Evolutionary conservation across 495 filamentous ascomycete genomes (phyloP), one percentile per base, ranked within the genome.

Genomic region (Penicillium paradoxum): DNA sequence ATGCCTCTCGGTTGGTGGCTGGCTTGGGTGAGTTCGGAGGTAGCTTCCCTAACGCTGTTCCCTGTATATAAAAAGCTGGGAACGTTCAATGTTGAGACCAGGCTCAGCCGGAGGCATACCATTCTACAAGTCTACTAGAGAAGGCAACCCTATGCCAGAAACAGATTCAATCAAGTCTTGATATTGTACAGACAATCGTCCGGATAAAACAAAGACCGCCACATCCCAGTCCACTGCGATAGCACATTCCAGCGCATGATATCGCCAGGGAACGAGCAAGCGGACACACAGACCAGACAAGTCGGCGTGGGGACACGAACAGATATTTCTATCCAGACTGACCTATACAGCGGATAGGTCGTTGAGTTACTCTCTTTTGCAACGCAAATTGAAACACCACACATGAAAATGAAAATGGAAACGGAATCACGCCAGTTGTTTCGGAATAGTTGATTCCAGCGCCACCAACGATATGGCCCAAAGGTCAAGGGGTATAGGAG

Each of bases 311-410:
- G 37, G 7, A 30, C 36, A 36, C 21, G 18, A 38, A 14, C 18
- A 14, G 38, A 5, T n/a, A 29, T 38, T 49, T 49, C 41, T 47
- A 56, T 37, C 45, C 40, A 54, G 34, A 58, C 37, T 37, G 48
- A 65, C 72, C 68, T 66, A 72, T 69, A 54, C 72, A 60, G 70
- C 72, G 62, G 68, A 74, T 66, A 71, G 72, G 66, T 62, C 55
- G 45, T 62, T 50, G 55, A 59, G 53, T 40, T 49, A 51, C 43
- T 57, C 59, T 55, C 59, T 53, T 58, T 57, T 51, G 53, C 61
- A 64, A 58, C 57, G 49, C 47, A 57, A 57, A 51, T 18, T 36
- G 47, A 54, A 66, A 66, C 63, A 66, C 60, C 60, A 56, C 56
- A 62, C 56, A 63, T 60, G 57, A 53, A 60, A 52, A 49, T 66